Evolutionary conservation across 192 early-diverging fungal genomes (phyloP), one percentile per base, ranked within the genome.

Genomic region (Thamnidium elegans): DNA sequence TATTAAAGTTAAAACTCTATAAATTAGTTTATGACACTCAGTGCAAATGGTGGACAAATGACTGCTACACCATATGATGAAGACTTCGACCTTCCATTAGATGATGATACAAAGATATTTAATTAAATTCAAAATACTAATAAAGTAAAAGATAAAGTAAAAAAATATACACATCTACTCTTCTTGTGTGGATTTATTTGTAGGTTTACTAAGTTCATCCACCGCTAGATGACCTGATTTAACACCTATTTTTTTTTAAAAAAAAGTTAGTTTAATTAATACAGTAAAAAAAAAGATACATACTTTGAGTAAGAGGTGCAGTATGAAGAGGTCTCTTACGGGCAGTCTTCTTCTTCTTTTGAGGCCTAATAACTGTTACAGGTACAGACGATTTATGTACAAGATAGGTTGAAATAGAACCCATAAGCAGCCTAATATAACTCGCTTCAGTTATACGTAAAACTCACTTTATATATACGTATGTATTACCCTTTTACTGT

Each of bases 331-430:
- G 32, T 45, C 19, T 58, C 50, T 73, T 73, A 8, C 52, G 56
- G 8, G 60, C 20, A 53, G 65, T 70, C 52, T 73, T 75, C 68
- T 74, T 50, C 63, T 77, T 78, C 19, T 71, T 77, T 8, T 76
- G 73, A 23, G 75, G 72, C 19, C 80, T 67, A 15, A 82, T 76
- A 9, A 83, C 81, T 36, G 73, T 74, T 7, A 83, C 81, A 8
- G 81, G 81, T 1, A 77, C 78, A 9, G 73, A 68, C 13, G 81
- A 83, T 30, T 78, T 83, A 66, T 83, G 81, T 2, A 83, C 78
- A 23, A 83, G 67, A 50, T 72, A 83, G 13, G 77, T 83, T 60
- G 76, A 78, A 26, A 80, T 80, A 14, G 79, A 80, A 56, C 81
- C 81, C 44, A 83, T 66, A 21, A 80, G 19, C n/a, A 83, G 50